These are phyloP conservation scores for Scenedesmus sp. DNA, from an alignment of 163 green algal species.

Conservation along the genomic window DNA sequence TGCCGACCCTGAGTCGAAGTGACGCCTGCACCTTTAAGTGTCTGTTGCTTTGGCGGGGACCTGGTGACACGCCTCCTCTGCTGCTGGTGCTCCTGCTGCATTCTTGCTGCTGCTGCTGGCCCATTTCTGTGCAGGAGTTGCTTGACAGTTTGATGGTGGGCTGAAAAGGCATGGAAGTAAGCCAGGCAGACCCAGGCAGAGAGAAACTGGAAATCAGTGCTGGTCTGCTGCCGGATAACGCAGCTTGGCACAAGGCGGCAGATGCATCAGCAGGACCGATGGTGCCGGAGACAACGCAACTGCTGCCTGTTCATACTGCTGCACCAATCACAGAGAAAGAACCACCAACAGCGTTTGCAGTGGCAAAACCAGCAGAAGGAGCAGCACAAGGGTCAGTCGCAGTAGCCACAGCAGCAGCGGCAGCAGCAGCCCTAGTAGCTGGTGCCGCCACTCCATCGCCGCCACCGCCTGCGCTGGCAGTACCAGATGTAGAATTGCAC, in stretches of 20 bases:
- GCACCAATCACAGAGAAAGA: not conserved
- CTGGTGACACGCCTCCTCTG: no score
- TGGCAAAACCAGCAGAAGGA: not conserved
- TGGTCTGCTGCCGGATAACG: not conserved
- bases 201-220: not conserved
- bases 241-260: not conserved
- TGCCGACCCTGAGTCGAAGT: no score
- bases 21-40: no score
- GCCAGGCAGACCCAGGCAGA: not conserved
- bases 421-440: not conserved
- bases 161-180: no score
- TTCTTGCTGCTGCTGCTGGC: no score
- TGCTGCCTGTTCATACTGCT: no score
- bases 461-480: not conserved
- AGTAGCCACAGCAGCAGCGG: slow-evolving; percentile 14
- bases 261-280: not conserved
- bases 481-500: not conserved
- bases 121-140: no score
- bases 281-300: not conserved
- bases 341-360: no score
- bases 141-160: no score
- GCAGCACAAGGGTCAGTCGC: not conserved
- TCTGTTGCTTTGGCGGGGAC: no score
- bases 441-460: not conserved
- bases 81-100: no score